Base-by-base conservation (phyloP, 805 yeast species). In the Myxozyma neotropica region DNA sequence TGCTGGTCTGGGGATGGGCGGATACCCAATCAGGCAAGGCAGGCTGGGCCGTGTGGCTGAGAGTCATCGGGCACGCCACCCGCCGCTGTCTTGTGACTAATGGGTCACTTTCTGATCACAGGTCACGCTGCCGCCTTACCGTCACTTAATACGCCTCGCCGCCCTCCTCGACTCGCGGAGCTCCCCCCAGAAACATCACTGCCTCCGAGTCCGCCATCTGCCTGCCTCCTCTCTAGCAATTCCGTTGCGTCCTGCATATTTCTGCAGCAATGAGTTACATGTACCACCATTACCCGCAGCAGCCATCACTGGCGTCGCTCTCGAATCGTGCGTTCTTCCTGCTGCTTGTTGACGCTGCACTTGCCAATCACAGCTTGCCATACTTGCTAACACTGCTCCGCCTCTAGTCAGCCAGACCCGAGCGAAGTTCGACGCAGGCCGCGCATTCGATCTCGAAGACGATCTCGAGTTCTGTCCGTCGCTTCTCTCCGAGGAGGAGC, bases 381-480 rank as follows among this genome's bases (percentile, higher is more conserved):
- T 19, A 10, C 46, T 5, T 44, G 33, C 49, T 42, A 35, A 52
- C 49, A n/a, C 33, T 10, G 2, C 38, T 31, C 33, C 10, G 38
- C 21, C 8, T 1, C 45, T 15, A 62, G 66, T 62, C 29, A 27
- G 10, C 35, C 66, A 62, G 15, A 36, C 59, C 23, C 66, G 67
- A 24, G 63, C 68, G n/a, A 78, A 79, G 64, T 78, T 84, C 67
- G 81, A 85, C 65, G 80, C 84, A 40, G 83, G 85, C 68, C 81
- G 87, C 66, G 85, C 89, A 39, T 86, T 87, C 71, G 91, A 86
- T 65, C 70, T 78, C 42, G 89, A 84, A 70, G 88, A 87, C 66
- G 93, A 87, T 71, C 70, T 80, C 52, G 92, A 85, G 73, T 88
- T 88, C 71, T 84, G 86, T 65, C 88, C 88, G 7, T 73, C 70